phyloP scores from a whole-genome alignment of 2,329 filamentous ascomycete species.

The Lasiodiplodia hormozganensis region DNA sequence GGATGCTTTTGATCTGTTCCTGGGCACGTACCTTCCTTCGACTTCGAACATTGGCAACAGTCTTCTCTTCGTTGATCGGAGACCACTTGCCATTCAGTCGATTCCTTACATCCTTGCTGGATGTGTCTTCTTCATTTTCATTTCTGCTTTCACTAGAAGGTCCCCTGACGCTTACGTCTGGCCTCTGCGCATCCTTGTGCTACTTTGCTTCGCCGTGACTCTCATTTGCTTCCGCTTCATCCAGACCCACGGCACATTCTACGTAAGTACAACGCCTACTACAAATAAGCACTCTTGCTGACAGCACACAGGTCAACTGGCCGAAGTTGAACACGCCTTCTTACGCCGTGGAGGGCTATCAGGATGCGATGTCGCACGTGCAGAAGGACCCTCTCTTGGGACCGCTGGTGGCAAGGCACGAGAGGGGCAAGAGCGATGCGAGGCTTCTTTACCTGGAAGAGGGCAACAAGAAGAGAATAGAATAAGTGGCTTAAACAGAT shows the following conservation, averaged over 20 bases:
- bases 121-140: conserved; percentile 80
- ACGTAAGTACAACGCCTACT: conserved; percentile 68
- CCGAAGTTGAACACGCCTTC: conserved; percentile 91
- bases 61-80: conserved; percentile 80
- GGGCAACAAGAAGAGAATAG: conserved; percentile 92
- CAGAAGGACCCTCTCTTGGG: conserved; percentile 84
- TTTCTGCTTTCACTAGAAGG: conserved; percentile 75
- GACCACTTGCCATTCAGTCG: conserved; percentile 89
- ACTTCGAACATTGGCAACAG: conserved; percentile 73
- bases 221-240: conserved; percentile 80
- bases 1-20: conserved; percentile 93
- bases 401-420: conserved; percentile 72
- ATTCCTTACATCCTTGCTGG: conserved; percentile 90
- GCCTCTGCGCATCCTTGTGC: conserved; percentile 79
- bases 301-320: conserved; percentile 82
- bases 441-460: conserved; percentile 88
- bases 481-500: conserved; percentile 55
- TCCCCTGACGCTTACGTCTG: conserved; percentile 77
- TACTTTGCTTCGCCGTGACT: conserved; percentile 77
- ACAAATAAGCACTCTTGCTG: conserved; percentile 10
- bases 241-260: conserved; percentile 84
- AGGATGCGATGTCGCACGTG: conserved; percentile 83
- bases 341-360: conserved; percentile 85
- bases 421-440: conserved; percentile 82
- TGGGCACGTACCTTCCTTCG: conserved; percentile 82